Evolutionary conservation across 2,329 filamentous ascomycete genomes (phyloP).

Genomic region (Geosmithia morbida): DNA sequence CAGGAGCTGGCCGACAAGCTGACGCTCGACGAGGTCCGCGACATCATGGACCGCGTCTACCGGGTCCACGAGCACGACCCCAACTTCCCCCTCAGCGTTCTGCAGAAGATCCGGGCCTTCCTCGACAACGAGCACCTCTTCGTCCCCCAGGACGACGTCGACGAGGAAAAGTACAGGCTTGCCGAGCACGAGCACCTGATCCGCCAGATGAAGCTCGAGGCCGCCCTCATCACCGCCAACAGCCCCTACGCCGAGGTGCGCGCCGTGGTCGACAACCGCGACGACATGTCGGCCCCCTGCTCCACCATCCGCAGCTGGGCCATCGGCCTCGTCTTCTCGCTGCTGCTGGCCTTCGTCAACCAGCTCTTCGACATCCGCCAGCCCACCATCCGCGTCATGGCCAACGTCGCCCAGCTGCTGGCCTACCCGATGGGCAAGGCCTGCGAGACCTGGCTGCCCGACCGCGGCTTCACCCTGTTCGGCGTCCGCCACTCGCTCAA

Average conservation of each 20-base stretch:
- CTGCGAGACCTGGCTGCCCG: conserved; percentile 34
- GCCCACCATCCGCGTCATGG: conserved; percentile 36
- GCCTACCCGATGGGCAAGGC: conserved; percentile 39
- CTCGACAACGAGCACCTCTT: conserved; percentile 29
- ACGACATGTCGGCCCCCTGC: conserved; percentile 30
- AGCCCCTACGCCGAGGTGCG: conserved; percentile 44
- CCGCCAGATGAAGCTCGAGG: conserved; percentile 39
- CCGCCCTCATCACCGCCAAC: conserved; percentile 37
- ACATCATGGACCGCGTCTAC: conserved; percentile 24
- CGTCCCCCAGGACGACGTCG: conserved; percentile 5
- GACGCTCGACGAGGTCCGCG: conserved; percentile 25
- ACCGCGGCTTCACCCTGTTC: conserved; percentile 29
- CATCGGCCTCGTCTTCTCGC: conserved; percentile 35
- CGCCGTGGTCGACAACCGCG: conserved; percentile 40
- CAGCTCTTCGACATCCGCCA: conserved; percentile 44
- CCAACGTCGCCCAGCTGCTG: conserved; percentile 41
- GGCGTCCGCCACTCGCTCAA: conserved; percentile 34
- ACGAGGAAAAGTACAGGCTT: conserved; percentile 20
- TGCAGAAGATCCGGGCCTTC: conserved; percentile 24
- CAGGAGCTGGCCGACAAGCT: conserved; percentile 26
- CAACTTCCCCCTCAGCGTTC: conserved; percentile 23
- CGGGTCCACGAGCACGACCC: conserved; percentile 26
- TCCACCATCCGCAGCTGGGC: conserved; percentile 41
- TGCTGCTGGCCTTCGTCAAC: conserved; percentile 35
- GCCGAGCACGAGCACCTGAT: conserved; percentile 32